Evolutionary conservation across 2,329 filamentous ascomycete species (phyloP).

Genomic region (Diaporthe sp.): DNA sequence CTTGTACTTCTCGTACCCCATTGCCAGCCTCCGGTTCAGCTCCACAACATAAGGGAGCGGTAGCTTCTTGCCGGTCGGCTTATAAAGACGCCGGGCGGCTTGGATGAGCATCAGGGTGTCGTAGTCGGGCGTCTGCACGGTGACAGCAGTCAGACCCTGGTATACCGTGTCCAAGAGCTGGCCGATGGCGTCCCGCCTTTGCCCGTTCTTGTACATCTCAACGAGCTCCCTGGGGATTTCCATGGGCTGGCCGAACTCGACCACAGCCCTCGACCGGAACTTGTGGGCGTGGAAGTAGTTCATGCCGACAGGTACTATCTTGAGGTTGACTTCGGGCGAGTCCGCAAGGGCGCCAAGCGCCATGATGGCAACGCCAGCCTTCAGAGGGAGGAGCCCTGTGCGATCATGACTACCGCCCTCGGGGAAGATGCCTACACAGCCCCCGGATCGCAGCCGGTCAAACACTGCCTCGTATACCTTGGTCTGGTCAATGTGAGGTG

Average conservation of each 20-base stretch:
- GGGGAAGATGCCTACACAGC: constrained; percentile 96
- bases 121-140: constrained; percentile 92
- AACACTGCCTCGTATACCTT: constrained; percentile 96
- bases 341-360: constrained; percentile 90
- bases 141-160: constrained; percentile 87
- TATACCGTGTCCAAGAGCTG: constrained; percentile 89
- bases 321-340: constrained; percentile 87
- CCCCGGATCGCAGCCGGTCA: constrained; percentile 82
- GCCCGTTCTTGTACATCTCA: constrained; percentile 84
- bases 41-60: constrained; percentile 94
- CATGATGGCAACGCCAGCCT: constrained; percentile 98
- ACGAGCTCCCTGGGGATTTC: constrained; percentile 87
- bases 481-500: constrained; percentile 94
- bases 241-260: constrained; percentile 93
- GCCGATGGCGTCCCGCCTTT: constrained; percentile 88
- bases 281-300: constrained; percentile 99
- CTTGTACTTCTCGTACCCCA: constrained; percentile 94
- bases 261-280: constrained; percentile 93
- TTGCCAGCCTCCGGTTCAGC: constrained; percentile 89
- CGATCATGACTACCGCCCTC: constrained; percentile 97
- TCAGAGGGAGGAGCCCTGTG: constrained; percentile 90
- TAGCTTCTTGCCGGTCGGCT: constrained; percentile 92
- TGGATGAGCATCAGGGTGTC: constrained; percentile 98
- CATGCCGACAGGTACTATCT: constrained; percentile 97
- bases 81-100: constrained; percentile 92